Conservation (phyloP, 768 basidiomycete genomes). For the Lentinula aciculospora region DNA sequence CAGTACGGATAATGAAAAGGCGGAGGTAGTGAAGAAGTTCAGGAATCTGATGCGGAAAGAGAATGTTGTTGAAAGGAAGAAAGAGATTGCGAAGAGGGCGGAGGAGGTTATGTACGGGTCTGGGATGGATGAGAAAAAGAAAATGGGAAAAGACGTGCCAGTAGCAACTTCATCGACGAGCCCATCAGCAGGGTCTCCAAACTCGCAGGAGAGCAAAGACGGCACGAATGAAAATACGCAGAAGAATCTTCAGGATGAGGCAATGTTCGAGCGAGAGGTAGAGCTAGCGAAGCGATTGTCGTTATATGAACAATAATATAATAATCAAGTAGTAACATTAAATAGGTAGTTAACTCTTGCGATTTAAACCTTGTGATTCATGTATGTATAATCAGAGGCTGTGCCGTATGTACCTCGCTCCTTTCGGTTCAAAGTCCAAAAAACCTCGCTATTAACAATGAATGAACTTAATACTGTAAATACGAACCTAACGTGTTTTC, state of each 20-base stretch:
- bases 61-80: slow-evolving; percentile 25
- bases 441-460: too few relatives aligned
- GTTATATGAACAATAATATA: slow-evolving; percentile 22
- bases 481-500: too few relatives aligned
- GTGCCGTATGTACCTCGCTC: too few relatives aligned
- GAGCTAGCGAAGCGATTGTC: slow-evolving; percentile 28
- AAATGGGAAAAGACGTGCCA: slow-evolving; percentile 10
- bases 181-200: not conserved
- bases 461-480: too few relatives aligned
- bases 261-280: slow-evolving; percentile 20
- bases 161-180: not conserved
- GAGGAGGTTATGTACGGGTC: slow-evolving; percentile 23
- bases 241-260: slow-evolving; percentile 10
- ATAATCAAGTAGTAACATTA: not conserved
- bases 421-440: too few relatives aligned
- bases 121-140: slow-evolving; percentile 2
- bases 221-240: slow-evolving; percentile 8
- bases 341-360: too few relatives aligned
- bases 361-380: too few relatives aligned
- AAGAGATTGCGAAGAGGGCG: slow-evolving; percentile 25
- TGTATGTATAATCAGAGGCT: too few relatives aligned
- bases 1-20: slow-evolving; percentile 27
- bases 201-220: not conserved
- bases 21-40: slow-evolving; percentile 30
- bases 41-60: slow-evolving; percentile 21